Base-by-base conservation (phyloP, 1,139 yeast genomes). In the Ogataea hybrid region DNA sequence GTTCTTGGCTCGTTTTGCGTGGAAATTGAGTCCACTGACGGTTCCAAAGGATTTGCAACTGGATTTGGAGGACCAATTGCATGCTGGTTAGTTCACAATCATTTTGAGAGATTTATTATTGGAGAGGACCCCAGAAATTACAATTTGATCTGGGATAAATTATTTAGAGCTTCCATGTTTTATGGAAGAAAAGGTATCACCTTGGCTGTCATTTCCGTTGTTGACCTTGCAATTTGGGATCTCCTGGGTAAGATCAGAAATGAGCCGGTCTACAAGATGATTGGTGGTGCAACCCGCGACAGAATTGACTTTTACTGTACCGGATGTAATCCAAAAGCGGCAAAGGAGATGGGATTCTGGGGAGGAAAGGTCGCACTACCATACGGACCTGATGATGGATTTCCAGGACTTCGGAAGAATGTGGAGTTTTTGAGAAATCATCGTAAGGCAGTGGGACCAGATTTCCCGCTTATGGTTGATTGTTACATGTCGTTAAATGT, bases 41-140 rank as follows among this genome's bases (percentile, higher is more conserved):
- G 77, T 36, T 65, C 73, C 11, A 68, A 59, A 37, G 77, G 77
- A 22, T 70, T 71, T 44, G 75, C 76, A 21, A 71, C 77, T 32
- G 77, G 76, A n/a, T 71, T 71, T 51, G 77, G 77, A 31, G 77
- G 77, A n/a, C 71, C 72, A 38, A 68, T 71, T 22, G 75, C 74
- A 5, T 70, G 76, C 52, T 70, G 76, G 75, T 57, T 71, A 38
- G 70, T 68, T 41, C 67, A 69, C 48, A 55, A 69, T 41, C 77
- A 71, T 54, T 71, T 72, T 53, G 62, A 62, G 52, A 61, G 77
- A 55, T 71, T 71, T 57, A 51, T 71, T 29, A 54, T 66, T 34
- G 73, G 71, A 33, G 68, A 61, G 34, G 77, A 72, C 51, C 77
- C 77, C 42, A 61, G 77, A 54, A 67, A 70, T 53, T 53, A 63